phyloP scores from a whole-genome alignment of 1,284 basidiomycete genomes.

The Cutaneotrichosporon sp. region DNA sequence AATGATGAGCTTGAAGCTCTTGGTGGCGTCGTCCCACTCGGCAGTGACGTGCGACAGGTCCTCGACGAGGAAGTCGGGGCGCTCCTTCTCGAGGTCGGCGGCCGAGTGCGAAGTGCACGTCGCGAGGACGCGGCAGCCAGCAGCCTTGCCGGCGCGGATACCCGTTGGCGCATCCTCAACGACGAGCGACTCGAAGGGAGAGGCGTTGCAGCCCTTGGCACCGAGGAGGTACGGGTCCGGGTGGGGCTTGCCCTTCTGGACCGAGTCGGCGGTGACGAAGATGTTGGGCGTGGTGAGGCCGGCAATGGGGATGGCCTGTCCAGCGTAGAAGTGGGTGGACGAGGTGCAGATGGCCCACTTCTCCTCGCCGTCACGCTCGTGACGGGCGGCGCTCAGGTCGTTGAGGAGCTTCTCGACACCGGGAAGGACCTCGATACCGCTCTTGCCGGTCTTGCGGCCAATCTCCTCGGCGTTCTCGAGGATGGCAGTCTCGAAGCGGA shows the following conservation, averaged over 20 bases:
- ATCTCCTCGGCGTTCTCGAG: slow-evolving; percentile 44
- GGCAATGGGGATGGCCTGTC: slow-evolving; percentile 47
- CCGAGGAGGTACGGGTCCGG: slow-evolving; percentile 52
- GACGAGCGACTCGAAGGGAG: slow-evolving; percentile 47
- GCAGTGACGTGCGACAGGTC: slow-evolving; percentile 46
- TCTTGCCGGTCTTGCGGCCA: slow-evolving; percentile 29
- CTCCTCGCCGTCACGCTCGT: slow-evolving; percentile 38
- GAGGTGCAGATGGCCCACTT: slow-evolving; percentile 48
- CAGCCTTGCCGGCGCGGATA: slow-evolving; percentile 49
- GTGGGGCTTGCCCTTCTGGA: slow-evolving; percentile 50
- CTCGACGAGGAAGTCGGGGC: slow-evolving; percentile 50
- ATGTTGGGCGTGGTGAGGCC: slow-evolving; percentile 46
- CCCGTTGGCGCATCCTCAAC: slow-evolving; percentile 52
- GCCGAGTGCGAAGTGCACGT: slow-evolving; percentile 49
- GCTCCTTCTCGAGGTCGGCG: slow-evolving; percentile 46
- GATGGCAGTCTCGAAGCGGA: slow-evolving; percentile 48
- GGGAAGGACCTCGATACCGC: slow-evolving; percentile 46
- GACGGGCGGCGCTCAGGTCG: slow-evolving; percentile 35
- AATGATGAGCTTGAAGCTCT: slow-evolving; percentile 44
- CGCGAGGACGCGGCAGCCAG: slow-evolving; percentile 49
- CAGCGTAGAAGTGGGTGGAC: slow-evolving; percentile 48
- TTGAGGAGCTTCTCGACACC: slow-evolving; percentile 43
- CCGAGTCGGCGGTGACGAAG: slow-evolving; percentile 50
- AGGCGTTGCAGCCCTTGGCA: slow-evolving; percentile 44
- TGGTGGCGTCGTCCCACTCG: slow-evolving; percentile 39